Percentiles rank a stretch among this genome's conserved stretches.
Conservation (phyloP, 495 filamentous ascomycete genomes). For the Talaromyces liani region DNA sequence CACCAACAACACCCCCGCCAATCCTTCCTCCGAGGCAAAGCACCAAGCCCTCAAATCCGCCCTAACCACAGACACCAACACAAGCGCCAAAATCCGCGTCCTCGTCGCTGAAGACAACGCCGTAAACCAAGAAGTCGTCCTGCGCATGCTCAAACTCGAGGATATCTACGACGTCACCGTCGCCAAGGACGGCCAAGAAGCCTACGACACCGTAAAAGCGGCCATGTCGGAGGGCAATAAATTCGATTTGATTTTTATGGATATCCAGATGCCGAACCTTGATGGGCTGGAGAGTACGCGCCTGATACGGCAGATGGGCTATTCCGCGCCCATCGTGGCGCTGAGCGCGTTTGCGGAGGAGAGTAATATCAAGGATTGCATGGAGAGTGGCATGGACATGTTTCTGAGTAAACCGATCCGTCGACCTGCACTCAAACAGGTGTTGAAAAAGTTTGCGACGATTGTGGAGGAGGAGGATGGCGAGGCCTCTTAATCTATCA, state of each 20-base stretch:
- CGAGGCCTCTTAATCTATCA: not conserved
- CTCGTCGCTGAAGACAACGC: conserved; percentile 93
- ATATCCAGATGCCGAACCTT: conserved; percentile 91
- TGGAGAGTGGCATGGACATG: conserved; percentile 68
- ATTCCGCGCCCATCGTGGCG: conserved; percentile 82
- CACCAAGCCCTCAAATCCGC: conserved; percentile 29
- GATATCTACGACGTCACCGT: conserved; percentile 70
- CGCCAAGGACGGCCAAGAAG: conserved; percentile 84
- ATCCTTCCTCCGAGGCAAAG: conserved; percentile 19
- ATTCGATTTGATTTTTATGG: conserved; percentile 90
- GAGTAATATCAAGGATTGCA: conserved; percentile 78
- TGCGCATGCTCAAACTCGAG: conserved; percentile 65
- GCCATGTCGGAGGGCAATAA: conserved; percentile 64
- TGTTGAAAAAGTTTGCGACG: conserved; percentile 60
- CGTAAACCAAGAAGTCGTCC: conserved; percentile 89
- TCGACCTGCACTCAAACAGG: conserved; percentile 74
- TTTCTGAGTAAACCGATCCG: conserved; percentile 78
- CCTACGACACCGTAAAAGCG: conserved; percentile 74
- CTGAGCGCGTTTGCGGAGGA: conserved; percentile 87
- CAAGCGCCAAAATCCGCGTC: conserved; percentile 65
- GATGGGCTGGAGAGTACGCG: conserved; percentile 82
- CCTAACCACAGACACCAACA: conserved; percentile 37
- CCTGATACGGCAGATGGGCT: conserved; percentile 82
- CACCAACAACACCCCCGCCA: conserved; percentile 36
- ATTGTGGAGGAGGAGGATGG: conserved; percentile 48